phyloP scores from a whole-genome alignment of 2,329 filamentous ascomycete genomes.

The Lecanicillium sp. region DNA sequence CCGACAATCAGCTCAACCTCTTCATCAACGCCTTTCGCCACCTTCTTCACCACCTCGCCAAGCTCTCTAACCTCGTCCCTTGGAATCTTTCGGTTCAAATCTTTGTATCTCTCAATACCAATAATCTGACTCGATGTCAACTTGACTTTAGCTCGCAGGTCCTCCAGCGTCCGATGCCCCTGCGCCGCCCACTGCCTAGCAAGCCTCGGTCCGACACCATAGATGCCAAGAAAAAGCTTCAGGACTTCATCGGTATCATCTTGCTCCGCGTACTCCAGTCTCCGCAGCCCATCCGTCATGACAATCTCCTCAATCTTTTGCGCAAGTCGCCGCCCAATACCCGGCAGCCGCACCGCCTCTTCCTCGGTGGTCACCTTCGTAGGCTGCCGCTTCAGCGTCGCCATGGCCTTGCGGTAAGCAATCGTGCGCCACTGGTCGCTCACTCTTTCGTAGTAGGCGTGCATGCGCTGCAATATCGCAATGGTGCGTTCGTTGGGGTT shows the following conservation, averaged over 20 bases:
- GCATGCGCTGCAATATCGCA: conserved; percentile 69
- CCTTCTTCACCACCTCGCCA: conserved; percentile 52
- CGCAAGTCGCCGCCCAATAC: conserved; percentile 66
- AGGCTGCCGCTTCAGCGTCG: conserved; percentile 60
- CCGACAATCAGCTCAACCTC: conserved; percentile 64
- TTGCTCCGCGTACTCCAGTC: conserved; percentile 61
- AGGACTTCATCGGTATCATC: conserved; percentile 61
- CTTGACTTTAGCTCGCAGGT: conserved; percentile 53
- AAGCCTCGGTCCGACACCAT: conserved; percentile 64
- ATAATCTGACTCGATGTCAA: conserved; percentile 65
- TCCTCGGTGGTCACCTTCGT: conserved; percentile 58
- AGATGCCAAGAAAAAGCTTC: conserved; percentile 67
- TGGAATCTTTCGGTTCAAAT: conserved; percentile 73
- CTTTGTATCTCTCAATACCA: conserved; percentile 71
- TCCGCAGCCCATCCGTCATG: conserved; percentile 60
- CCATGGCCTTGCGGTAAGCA: conserved; percentile 71
- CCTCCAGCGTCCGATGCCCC: conserved; percentile 67
- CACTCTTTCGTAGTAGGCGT: conserved; percentile 65
- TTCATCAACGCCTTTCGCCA: conserved; percentile 53
- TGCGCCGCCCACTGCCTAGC: conserved; percentile 70
- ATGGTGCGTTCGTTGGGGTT: conserved; percentile 75
- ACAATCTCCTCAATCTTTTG: conserved; percentile 87
- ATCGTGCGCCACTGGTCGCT: conserved; percentile 69
- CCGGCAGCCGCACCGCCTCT: conserved; percentile 60
- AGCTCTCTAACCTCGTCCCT: conserved; percentile 67